A percentile compares a stretch with the other conserved stretches of the same genome.
Conservation (phyloP, 1,139 yeast genomes). For the Yamadazyma blattariae region DNA sequence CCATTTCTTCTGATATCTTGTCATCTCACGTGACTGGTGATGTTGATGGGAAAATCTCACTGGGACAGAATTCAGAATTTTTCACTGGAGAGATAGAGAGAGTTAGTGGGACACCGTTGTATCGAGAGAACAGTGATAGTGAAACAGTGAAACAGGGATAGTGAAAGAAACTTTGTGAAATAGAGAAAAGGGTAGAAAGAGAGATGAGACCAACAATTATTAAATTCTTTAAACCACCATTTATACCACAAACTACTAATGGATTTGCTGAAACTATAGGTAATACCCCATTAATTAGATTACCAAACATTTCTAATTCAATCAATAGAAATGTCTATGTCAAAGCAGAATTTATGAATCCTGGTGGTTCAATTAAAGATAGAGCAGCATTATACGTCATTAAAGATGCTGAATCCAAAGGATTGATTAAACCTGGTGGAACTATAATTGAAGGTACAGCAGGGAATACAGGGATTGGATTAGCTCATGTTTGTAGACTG, state of each 20-base stretch:
- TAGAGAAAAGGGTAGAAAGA: not conserved
- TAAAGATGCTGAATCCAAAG: conserved; percentile 74
- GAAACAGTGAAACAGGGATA: too few relatives aligned
- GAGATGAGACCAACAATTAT: conserved; percentile 4
- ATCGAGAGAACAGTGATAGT: too few relatives aligned
- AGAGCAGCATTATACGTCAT: conserved; percentile 81
- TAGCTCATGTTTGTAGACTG: conserved; percentile 84
- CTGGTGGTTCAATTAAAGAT: conserved; percentile 92
- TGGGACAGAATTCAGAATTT: too few relatives aligned
- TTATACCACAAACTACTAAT: conserved; percentile 59
- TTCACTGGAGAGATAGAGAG: too few relatives aligned
- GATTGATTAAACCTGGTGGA: conserved; percentile 66
- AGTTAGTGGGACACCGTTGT: too few relatives aligned
- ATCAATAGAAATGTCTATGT: conserved; percentile 79
- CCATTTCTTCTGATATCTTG: too few relatives aligned
- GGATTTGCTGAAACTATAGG: conserved; percentile 83
- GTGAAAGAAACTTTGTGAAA: too few relatives aligned
- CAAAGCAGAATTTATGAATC: conserved; percentile 90
- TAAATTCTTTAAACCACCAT: conserved; percentile 29
- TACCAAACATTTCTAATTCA: conserved; percentile 58
- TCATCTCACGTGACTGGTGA: too few relatives aligned
- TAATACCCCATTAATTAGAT: conserved; percentile 75
- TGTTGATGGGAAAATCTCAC: too few relatives aligned
- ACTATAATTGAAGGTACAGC: conserved; percentile 51
- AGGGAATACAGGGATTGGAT: conserved; percentile 83